Evolutionary conservation across 1,139 yeast species (phyloP).

Genomic region (Saccharomyces hybrid): DNA sequence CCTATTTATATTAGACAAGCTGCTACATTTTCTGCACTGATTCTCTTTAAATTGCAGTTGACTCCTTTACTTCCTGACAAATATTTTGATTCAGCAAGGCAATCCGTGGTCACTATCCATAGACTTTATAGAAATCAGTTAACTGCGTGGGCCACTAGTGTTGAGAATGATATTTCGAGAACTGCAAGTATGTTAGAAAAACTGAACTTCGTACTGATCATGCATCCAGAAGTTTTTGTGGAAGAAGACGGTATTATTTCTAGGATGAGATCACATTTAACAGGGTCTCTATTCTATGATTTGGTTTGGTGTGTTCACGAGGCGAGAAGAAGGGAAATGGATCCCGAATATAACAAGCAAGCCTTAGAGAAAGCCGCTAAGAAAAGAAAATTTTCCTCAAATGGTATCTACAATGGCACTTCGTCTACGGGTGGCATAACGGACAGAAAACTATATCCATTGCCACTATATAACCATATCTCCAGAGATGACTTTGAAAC

Average conservation of each 20-base stretch:
- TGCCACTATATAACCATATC: slow-evolving; percentile 89
- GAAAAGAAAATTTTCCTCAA: slow-evolving; percentile 12
- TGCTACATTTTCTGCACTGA: slow-evolving; percentile 70
- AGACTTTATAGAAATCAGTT: slow-evolving; percentile 77
- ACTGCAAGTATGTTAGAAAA: slow-evolving; percentile 91
- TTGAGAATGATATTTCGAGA: slow-evolving; percentile 83
- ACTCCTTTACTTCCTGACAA: slow-evolving; percentile 70
- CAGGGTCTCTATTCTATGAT: slow-evolving; percentile 87
- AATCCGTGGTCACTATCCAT: slow-evolving; percentile 88
- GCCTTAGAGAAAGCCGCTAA: slow-evolving; percentile 29
- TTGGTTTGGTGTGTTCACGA: slow-evolving; percentile 93
- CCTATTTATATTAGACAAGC: slow-evolving; percentile 86
- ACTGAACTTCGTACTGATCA: slow-evolving; percentile 74
- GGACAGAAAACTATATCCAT: slow-evolving; percentile 46
- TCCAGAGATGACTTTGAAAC: slow-evolving; percentile 87
- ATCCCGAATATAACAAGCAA: slow-evolving; percentile 36
- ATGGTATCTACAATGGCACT: neutral
- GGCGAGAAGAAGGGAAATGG: slow-evolving; percentile 67
- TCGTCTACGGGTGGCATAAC: slow-evolving; percentile 11
- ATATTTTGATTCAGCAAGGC: slow-evolving; percentile 82
- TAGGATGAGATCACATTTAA: slow-evolving; percentile 84
- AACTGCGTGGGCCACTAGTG: slow-evolving; percentile 78
- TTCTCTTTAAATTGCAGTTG: slow-evolving; percentile 72
- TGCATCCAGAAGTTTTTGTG: slow-evolving; percentile 76
- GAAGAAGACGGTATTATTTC: slow-evolving; percentile 67